phyloP scores from a whole-genome alignment of 768 basidiomycete genomes.

The Russula emetica region DNA sequence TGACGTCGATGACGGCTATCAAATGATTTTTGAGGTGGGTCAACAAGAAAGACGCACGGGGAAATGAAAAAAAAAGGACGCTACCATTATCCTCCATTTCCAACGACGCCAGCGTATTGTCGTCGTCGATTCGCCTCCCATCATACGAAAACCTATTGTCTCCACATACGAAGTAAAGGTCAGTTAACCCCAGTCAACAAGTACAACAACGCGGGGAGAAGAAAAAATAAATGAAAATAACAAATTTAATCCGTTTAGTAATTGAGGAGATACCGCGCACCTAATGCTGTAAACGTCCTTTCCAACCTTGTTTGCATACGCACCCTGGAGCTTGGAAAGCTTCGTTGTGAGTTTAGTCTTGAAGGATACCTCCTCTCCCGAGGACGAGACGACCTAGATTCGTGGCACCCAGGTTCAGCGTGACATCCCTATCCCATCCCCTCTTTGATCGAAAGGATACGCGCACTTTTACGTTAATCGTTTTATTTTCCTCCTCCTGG shows the following conservation, averaged over 20 bases:
- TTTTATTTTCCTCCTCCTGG: conserved; percentile 48
- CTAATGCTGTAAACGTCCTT: conserved; percentile 84
- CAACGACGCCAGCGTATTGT: conserved; percentile 78
- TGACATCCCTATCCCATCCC: not conserved
- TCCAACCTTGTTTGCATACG: conserved; percentile 89
- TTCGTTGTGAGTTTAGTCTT: conserved; percentile 94
- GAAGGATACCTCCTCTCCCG: conserved; percentile 90
- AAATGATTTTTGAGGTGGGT: not conserved
- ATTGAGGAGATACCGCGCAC: conserved; percentile 39
- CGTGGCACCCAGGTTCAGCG: not conserved
- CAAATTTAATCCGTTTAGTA: no score
- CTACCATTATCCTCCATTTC: conserved; percentile 94
- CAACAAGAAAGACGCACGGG: not conserved
- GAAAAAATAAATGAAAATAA: no score
- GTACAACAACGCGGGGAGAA: no score
- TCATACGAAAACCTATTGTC: conserved; percentile 80
- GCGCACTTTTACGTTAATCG: conserved; percentile 77
- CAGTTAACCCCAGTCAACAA: no score
- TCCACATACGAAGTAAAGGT: no score
- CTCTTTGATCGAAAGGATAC: not conserved
- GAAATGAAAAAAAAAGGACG: not conserved
- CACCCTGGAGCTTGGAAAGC: conserved; percentile 86
- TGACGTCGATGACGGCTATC: conserved; percentile 89
- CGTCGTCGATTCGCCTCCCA: conserved; percentile 77
- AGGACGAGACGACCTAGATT: conserved; percentile 57